phyloP scores from a whole-genome alignment of 768 basidiomycete species.

The Tylopilus vinaceipallidus region DNA sequence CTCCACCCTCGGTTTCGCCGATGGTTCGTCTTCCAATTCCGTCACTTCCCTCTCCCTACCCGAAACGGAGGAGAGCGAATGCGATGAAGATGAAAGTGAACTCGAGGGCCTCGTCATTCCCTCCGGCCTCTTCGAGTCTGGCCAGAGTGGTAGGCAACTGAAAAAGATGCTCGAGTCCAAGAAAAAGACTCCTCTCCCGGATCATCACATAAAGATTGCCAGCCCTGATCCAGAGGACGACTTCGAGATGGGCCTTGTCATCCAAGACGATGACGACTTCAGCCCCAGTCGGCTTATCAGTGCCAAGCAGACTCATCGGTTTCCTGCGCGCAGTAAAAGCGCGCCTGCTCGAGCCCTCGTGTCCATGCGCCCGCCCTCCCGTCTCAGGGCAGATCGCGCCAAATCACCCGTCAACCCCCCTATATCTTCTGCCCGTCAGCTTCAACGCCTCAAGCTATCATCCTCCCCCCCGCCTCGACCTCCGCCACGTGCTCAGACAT shows the following conservation, averaged over 20 bases:
- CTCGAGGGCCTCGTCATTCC: conserved; percentile 83
- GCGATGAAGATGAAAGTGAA: conserved; percentile 66
- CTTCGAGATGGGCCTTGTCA: conserved; percentile 81
- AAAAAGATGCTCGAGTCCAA: conserved; percentile 52
- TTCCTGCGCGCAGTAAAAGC: conserved; percentile 56
- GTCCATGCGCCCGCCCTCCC: conserved; percentile 60
- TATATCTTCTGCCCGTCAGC: conserved; percentile 63
- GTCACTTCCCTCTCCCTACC: conserved; percentile 62
- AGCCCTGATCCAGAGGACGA: conserved; percentile 76
- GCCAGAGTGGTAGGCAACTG: conserved; percentile 51
- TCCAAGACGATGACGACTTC: conserved; percentile 80
- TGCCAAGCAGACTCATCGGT: conserved; percentile 42
- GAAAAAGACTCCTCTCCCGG: conserved; percentile 55
- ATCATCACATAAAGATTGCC: conserved; percentile 50
- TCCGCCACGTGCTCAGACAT: conserved; percentile 52
- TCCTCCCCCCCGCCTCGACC: conserved; percentile 67
- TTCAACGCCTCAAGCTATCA: conserved; percentile 64
- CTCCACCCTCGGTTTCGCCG: conserved; percentile 74
- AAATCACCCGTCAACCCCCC: conserved; percentile 74
- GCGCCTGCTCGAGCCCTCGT: conserved; percentile 51
- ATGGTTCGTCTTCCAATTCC: conserved; percentile 71
- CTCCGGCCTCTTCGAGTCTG: conserved; percentile 69
- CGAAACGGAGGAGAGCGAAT: conserved; percentile 69
- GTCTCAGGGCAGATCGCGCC: conserved; percentile 59
- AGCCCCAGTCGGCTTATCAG: conserved; percentile 72